A percentile compares a stretch with the other conserved stretches of the same genome.
Conservation (phyloP, 2,329 filamentous ascomycete genomes). For the Paecilomyces fulvus region DNA sequence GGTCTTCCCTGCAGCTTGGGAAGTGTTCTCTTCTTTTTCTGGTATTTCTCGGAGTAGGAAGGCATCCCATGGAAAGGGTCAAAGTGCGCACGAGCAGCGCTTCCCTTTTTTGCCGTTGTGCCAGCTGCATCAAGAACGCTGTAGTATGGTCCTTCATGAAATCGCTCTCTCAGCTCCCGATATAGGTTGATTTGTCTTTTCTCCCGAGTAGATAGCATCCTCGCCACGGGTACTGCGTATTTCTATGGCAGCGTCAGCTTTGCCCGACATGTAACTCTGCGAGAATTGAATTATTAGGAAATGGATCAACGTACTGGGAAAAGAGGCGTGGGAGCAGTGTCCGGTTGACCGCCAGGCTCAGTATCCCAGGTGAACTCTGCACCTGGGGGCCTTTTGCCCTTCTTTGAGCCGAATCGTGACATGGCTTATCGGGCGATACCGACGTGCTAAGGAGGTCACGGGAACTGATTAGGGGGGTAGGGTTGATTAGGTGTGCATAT, state of each 20-base stretch:
- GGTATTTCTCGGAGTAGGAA: conserved; percentile 51
- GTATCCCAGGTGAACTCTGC: conserved; percentile 35
- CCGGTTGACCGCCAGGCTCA: conserved; percentile 30
- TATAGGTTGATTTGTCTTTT: conserved; percentile 41
- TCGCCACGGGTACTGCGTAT: conserved; percentile 27
- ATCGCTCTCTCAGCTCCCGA: conserved; percentile 44
- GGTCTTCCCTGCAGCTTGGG: conserved; percentile 47
- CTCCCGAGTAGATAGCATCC: conserved; percentile 34
- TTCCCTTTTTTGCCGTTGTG: conserved; percentile 35
- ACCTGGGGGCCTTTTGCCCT: conserved; percentile 30
- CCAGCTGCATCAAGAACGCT: conserved; percentile 40
- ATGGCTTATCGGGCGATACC: conserved; percentile 12
- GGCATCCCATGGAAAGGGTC: conserved; percentile 56
- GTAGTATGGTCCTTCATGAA: conserved; percentile 54
- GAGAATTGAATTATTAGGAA: neutral
- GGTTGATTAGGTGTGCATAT: neutral
- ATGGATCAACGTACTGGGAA: conserved; percentile 34
- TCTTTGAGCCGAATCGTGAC: conserved; percentile 33
- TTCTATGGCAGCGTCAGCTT: conserved; percentile 16
- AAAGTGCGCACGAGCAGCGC: conserved; percentile 40
- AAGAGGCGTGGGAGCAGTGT: conserved; percentile 38
- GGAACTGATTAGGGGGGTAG: neutral
- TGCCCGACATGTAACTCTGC: neutral
- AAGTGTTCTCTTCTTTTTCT: conserved; percentile 46
- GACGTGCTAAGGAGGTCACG: neutral